Base-by-base conservation (phyloP, 2,329 filamentous ascomycete genomes). In the Phaeosphaeriaceae sp. region DNA sequence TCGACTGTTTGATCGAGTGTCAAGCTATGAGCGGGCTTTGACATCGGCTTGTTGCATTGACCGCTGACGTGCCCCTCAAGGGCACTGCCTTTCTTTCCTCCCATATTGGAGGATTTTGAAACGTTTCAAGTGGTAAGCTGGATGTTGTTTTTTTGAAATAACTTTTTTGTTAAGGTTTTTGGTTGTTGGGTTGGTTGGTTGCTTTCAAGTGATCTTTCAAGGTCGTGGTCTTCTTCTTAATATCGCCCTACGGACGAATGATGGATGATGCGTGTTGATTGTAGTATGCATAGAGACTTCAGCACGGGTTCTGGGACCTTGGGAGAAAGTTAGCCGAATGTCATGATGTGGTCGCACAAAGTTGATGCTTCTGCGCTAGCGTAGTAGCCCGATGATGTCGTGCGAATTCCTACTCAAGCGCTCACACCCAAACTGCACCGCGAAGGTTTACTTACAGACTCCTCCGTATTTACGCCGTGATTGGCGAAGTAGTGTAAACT, bases 1-100 rank as follows among this genome's bases (percentile, higher is more conserved):
- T 84, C 79, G 44, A 85, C 76, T 30, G 87, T 81, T 50, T 83
- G 78, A 26, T 82, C 77, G 64, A 80, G 78, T 13, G 81, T 75
- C 49, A 92, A 80, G 43, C 85, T 80, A 72, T 92, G 89, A 9
- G 89, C 86, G 8, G 88, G 88, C 32, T 81, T 79, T 28, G 85
- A 84, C 47, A 91, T 77, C n/a, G 83, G 84, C 58, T 77, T 79
- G 61, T 82, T 82, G 17, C 74, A 70, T 62, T 81, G 79, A 4
- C 78, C 79, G 19, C 77, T 78, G 22, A 77, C 67, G 55, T 79
- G 78, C 52, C 60, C 66, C 64, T 57, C 64, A 15, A 65, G 60
- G 52, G 64, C 55, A 19, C 58, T 51, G 23, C 61, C 58, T 57
- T 66, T 49, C 56, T 68, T 63, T 49, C 67, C 67, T 28, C 63